These are phyloP conservation scores for Cunninghamia lanceolata DNA, from an alignment of 75 land plant species.

Conservation along the genomic window DNA sequence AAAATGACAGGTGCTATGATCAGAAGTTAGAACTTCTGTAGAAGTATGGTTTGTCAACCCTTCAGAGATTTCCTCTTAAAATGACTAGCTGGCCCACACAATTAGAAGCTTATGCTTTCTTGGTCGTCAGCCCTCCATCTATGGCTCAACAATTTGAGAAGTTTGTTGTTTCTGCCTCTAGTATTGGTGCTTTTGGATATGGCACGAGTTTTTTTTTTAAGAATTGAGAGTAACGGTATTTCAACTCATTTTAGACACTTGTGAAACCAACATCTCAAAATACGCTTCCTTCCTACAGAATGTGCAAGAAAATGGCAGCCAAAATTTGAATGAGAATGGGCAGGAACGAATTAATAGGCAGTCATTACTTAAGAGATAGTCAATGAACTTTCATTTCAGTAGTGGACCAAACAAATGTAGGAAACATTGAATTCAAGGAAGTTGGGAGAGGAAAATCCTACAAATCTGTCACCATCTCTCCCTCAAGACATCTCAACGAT, in stretches of 20 bases:
- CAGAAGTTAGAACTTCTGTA: constrained; percentile 64
- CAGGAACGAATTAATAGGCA: constrained; percentile 52
- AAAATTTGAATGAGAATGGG: constrained; percentile 34
- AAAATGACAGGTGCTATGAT: constrained; percentile 57
- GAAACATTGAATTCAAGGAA: too few relatives aligned
- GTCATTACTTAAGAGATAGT: constrained; percentile 46
- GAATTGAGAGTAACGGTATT: constrained; percentile 57
- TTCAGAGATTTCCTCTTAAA: constrained; percentile 56
- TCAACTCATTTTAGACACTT: constrained; percentile 52
- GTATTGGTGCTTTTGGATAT: constrained; percentile 27
- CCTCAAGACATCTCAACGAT: constrained; percentile 58
- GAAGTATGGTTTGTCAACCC: constrained; percentile 68
- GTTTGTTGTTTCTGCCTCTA: constrained; percentile 70
- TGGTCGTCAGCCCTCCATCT: constrained; percentile 60
- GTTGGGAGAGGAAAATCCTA: constrained; percentile 70
- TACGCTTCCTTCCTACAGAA: constrained; percentile 49
- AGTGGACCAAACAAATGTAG: too few relatives aligned
- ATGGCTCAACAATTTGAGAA: constrained; percentile 47
- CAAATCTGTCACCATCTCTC: constrained; percentile 56
- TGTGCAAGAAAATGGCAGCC: constrained; percentile 35
- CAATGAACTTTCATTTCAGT: constrained; percentile 50
- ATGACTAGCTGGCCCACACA: constrained; percentile 61
- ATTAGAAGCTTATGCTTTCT: constrained; percentile 65
- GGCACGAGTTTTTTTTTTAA: constrained; percentile 36
- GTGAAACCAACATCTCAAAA: constrained; percentile 64